Evolutionary conservation across 306 rosid species (phyloP).

Genomic region (Cercis canadensis): DNA sequence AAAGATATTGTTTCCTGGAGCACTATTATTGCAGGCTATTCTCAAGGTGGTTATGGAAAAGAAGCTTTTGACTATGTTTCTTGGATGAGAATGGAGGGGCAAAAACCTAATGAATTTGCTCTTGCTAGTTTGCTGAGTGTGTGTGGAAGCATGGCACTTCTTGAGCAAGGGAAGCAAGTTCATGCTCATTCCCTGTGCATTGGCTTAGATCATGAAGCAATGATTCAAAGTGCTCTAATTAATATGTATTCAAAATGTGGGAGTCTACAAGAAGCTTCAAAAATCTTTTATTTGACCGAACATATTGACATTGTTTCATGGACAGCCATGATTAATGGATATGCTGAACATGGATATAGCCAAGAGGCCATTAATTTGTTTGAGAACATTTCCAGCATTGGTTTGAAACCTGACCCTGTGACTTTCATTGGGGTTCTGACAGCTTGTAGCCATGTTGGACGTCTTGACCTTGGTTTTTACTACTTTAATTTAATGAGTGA

Average conservation of each 20-base stretch:
- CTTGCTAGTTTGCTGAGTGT: conserved; percentile 75
- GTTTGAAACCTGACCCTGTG: conserved; percentile 70
- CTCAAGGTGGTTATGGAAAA: conserved; percentile 74
- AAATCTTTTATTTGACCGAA: conserved; percentile 46
- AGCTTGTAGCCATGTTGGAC: conserved; percentile 85
- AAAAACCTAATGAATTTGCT: conserved; percentile 74
- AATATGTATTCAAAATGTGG: conserved; percentile 84
- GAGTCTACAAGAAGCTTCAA: conserved; percentile 65
- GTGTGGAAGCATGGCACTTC: conserved; percentile 81
- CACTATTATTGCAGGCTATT: conserved; percentile 75
- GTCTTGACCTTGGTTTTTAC: conserved; percentile 73
- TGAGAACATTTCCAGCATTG: conserved; percentile 55
- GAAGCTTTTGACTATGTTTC: conserved; percentile 73
- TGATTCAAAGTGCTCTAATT: conserved; percentile 71
- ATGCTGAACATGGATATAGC: conserved; percentile 76
- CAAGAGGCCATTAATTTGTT: conserved; percentile 74
- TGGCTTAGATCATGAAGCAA: conserved; percentile 60
- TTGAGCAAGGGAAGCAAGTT: conserved; percentile 79
- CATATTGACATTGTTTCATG: conserved; percentile 63
- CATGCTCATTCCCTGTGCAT: conserved; percentile 68
- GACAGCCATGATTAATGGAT: conserved; percentile 86
- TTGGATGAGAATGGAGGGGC: conserved; percentile 77
- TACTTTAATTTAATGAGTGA: conserved; percentile 59
- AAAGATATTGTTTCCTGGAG: conserved; percentile 88
- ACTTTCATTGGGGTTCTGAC: conserved; percentile 75